Percentiles rank a stretch among this genome's conserved stretches.
Conservation (phyloP, 129 eudicot species). For the Artemisia tridentata region DNA sequence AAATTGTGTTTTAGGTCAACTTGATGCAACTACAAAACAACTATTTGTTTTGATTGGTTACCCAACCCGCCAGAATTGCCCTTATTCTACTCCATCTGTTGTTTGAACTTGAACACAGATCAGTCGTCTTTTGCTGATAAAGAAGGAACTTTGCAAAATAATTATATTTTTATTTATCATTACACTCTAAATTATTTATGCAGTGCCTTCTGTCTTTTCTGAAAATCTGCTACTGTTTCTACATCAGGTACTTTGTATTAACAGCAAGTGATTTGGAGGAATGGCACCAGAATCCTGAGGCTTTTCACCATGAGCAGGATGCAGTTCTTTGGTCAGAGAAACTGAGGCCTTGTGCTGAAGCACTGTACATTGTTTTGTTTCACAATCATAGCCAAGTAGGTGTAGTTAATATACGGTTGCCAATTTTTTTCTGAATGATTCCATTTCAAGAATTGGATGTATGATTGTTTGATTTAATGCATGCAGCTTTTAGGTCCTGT, state of each 20-base stretch:
- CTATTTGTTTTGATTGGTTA: background rate
- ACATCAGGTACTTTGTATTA: slow-evolving; percentile 85
- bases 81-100: background rate
- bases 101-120: slow-evolving; percentile 8
- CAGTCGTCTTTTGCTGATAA: slow-evolving; percentile 7
- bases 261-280: slow-evolving; percentile 87
- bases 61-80: background rate
- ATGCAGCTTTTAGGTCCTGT: slow-evolving; percentile 87
- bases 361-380: slow-evolving; percentile 87
- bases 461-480: slow-evolving; percentile 15
- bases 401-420: slow-evolving; percentile 11
- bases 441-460: background rate
- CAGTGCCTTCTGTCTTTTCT: background rate
- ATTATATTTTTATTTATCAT: background rate
- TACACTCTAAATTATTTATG: too few species aligned
- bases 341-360: slow-evolving; percentile 99
- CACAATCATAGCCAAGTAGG: slow-evolving; percentile 91
- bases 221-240: slow-evolving; percentile 10
- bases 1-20: background rate
- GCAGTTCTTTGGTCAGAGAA: slow-evolving; percentile 98
- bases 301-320: slow-evolving; percentile 94
- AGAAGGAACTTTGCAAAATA: background rate
- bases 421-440: slow-evolving; percentile 8
- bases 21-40: too few species aligned
- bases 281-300: slow-evolving; percentile 89